These are phyloP conservation scores for Cytospora piceae DNA, from an alignment of 2,329 filamentous ascomycete genomes.

Conservation along the genomic window DNA sequence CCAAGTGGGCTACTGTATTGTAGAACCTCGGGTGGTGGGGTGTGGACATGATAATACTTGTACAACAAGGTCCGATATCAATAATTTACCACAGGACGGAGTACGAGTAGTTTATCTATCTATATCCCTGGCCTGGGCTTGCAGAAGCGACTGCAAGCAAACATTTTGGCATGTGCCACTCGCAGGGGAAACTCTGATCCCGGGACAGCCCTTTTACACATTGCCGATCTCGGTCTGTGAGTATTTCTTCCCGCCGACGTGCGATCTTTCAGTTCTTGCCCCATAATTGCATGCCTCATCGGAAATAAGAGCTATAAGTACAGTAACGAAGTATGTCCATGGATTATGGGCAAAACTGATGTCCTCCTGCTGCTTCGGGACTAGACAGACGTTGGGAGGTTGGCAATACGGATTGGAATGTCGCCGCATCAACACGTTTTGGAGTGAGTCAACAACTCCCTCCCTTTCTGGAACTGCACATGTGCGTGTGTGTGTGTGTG, in stretches of 20 bases:
- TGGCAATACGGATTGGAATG: neutral
- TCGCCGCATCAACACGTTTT: neutral
- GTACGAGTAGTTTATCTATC: neutral
- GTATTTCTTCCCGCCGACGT: neutral
- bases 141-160: neutral
- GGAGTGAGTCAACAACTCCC: neutral
- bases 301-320: neutral
- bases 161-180: neutral
- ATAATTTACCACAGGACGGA: neutral
- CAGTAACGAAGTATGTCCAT: neutral
- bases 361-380: neutral
- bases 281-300: neutral
- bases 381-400: neutral
- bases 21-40: neutral
- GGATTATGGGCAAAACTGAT: neutral
- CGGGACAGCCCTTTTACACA: neutral
- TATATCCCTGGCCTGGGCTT: neutral
- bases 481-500: neutral
- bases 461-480: neutral
- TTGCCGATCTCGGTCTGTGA: neutral
- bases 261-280: neutral
- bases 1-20: no score
- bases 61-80: neutral
- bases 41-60: neutral
- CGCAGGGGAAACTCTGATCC: neutral